phyloP scores from a whole-genome alignment of 352 stramenopile species.

The Globisporangium megalacanthum region DNA sequence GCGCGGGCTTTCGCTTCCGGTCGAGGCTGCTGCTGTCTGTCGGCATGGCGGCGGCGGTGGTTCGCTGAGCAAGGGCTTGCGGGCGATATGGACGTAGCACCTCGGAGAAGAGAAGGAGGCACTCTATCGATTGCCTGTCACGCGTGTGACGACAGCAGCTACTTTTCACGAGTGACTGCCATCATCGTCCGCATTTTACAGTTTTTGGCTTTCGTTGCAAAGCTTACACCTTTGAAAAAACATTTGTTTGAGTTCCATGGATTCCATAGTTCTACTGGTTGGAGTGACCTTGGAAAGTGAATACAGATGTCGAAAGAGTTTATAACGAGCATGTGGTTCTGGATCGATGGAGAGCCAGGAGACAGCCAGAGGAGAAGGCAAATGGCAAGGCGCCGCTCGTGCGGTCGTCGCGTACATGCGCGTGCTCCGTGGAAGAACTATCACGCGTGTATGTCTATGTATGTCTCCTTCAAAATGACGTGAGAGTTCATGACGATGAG shows the following conservation, averaged over 20 bases:
- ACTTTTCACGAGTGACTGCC: background rate
- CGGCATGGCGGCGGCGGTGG: background rate
- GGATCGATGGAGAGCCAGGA: too few relatives aligned
- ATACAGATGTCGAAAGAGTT: background rate
- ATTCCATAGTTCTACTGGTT: background rate
- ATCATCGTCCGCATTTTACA: background rate
- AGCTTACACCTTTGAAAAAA: background rate
- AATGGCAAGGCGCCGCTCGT: too few relatives aligned
- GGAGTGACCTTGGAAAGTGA: background rate
- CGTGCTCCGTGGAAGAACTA: background rate
- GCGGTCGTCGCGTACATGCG: too few relatives aligned
- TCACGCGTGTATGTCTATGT: too few relatives aligned
- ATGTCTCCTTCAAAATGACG: too few relatives aligned
- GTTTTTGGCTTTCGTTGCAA: background rate
- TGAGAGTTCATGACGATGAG: too few relatives aligned
- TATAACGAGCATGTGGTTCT: too few relatives aligned
- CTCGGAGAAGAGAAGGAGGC: too few relatives aligned
- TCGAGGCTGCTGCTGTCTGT: conserved; percentile 2
- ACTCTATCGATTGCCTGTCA: too few relatives aligned
- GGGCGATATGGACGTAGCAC: too few relatives aligned
- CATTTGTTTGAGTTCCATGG: background rate
- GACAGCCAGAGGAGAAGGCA: too few relatives aligned
- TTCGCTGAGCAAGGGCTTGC: background rate
- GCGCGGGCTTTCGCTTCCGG: background rate
- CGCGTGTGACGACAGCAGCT: too few relatives aligned